Percentiles rank a stretch among this genome's conserved stretches.
Conservation (phyloP, 805 yeast genomes). For the Sugiyamaella marilandica region DNA sequence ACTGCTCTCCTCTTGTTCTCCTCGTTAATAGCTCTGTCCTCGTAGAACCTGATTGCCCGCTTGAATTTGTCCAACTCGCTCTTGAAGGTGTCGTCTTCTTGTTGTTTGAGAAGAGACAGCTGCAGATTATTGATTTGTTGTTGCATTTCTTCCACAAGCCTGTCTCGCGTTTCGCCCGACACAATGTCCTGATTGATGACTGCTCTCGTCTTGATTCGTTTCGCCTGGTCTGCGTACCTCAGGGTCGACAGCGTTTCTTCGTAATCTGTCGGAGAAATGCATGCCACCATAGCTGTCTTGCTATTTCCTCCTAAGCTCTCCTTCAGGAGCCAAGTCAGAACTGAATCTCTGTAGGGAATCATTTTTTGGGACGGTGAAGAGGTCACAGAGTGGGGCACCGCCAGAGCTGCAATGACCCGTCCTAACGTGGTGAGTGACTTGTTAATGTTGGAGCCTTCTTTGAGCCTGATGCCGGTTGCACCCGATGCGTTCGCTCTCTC, state of each 20-base stretch:
- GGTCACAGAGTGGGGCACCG: constrained; percentile 32
- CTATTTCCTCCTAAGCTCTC: constrained; percentile 80
- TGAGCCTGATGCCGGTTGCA: constrained; percentile 50
- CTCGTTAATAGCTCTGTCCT: constrained; percentile 28
- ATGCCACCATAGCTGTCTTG: constrained; percentile 84
- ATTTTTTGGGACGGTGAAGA: constrained; percentile 23
- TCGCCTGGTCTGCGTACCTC: constrained; percentile 73
- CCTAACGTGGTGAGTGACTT: constrained; percentile 75
- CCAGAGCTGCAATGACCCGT: constrained; percentile 52
- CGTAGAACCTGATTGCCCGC: constrained; percentile 29
- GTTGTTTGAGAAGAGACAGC: constrained; percentile 21
- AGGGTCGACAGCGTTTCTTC: constrained; percentile 74
- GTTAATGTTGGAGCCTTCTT: constrained; percentile 75
- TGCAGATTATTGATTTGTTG: constrained; percentile 33
- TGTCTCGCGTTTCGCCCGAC: constrained; percentile 36
- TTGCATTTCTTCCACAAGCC: constrained; percentile 38
- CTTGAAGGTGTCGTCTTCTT: constrained; percentile 25
- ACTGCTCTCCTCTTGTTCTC: constrained; percentile 31
- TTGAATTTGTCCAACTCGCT: constrained; percentile 28
- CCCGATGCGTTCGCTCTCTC: constrained; percentile 65
- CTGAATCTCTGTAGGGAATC: constrained; percentile 71
- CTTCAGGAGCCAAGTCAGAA: constrained; percentile 66
- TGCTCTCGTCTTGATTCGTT: constrained; percentile 61
- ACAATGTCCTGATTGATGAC: constrained; percentile 43
- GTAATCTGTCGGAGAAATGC: constrained; percentile 73